Evolutionary conservation across 768 basidiomycete genomes (phyloP).

Genomic region (Naganishia vaughanmartiniae): DNA sequence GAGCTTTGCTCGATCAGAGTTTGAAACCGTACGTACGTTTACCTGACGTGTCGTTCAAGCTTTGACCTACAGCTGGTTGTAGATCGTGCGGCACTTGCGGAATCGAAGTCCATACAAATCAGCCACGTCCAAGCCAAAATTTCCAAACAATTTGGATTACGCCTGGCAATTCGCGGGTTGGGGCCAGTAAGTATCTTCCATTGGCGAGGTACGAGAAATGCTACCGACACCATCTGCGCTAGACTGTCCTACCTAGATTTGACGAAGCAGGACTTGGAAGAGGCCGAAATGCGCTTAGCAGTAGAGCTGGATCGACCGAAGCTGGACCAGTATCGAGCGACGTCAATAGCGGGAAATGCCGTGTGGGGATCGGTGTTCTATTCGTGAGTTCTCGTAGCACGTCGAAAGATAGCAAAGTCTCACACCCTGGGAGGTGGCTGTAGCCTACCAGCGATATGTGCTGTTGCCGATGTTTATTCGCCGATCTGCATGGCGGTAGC

Average conservation of each 20-base stretch:
- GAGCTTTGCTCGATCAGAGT: slow-evolving; percentile 29
- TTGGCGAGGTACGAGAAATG: slow-evolving; percentile 55
- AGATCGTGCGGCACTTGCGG: slow-evolving; percentile 26
- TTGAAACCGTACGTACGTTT: slow-evolving; percentile 20
- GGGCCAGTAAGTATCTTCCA: slow-evolving; percentile 17
- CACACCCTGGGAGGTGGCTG: slow-evolving; percentile 54
- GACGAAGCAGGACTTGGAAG: slow-evolving; percentile 53
- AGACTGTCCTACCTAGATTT: slow-evolving; percentile 57
- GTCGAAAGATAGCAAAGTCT: not conserved
- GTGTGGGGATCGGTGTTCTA: slow-evolving; percentile 65
- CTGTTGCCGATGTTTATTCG: slow-evolving; percentile 65
- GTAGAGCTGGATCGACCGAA: slow-evolving; percentile 44
- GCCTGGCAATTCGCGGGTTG: slow-evolving; percentile 66
- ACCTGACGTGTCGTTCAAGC: not conserved
- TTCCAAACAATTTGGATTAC: slow-evolving; percentile 59
- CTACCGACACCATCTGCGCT: slow-evolving; percentile 52
- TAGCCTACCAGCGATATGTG: slow-evolving; percentile 67
- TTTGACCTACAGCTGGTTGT: not conserved
- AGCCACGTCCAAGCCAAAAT: slow-evolving; percentile 55
- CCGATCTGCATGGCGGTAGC: slow-evolving; percentile 68
- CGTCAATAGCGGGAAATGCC: slow-evolving; percentile 59
- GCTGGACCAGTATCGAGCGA: slow-evolving; percentile 61
- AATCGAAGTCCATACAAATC: slow-evolving; percentile 45
- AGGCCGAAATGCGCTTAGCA: slow-evolving; percentile 51
- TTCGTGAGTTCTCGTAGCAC: slow-evolving; percentile 56